Base-by-base conservation (phyloP, 2,329 filamentous ascomycete species). In the Neonectria punicea region DNA sequence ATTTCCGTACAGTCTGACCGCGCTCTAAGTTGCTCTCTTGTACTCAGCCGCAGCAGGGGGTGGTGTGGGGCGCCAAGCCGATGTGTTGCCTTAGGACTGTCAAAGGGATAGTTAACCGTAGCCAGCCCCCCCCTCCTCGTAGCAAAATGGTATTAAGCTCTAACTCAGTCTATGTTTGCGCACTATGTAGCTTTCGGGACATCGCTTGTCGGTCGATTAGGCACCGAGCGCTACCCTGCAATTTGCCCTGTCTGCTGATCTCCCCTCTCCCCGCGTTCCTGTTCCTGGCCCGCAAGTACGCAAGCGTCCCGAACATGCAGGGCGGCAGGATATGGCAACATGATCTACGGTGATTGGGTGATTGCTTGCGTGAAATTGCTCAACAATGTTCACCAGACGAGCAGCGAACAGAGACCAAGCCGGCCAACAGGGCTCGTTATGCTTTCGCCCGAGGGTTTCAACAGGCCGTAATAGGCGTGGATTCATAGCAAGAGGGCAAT, bases 241-340 rank as follows among this genome's bases (percentile, higher is more conserved):
- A 63, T 63, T 59, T 59, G 22, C 16, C 10, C 43, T 18, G 39
- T 39, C 22, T 43, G 55, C 43, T 51, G 53, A 53, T 53, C 49
- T 30, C 32, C 18, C 47, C 44, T 53, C 49, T 30, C 32, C 18
- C 47, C 44, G 28, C 32, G 50, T 46, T 41, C 44, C 54, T 58
- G 36, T 34, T 43, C 22, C n/a, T n/a, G n/a, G n/a, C n/a, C n/a
- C n/a, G n/a, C n/a, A n/a, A n/a, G n/a, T n/a, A n/a, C 41, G 9
- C 34, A 18, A 10, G 22, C 55, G 22, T 6, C 32, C 22, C 7
- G 41, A 25, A 34, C 10, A 63, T 54, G 61, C 61, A 41, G 41
- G 41, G n/a, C 16, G 47, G 14, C 55, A 63, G 50, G 44, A 47
- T 41, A 55, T 59, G 61, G 55, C 49, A 63, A 20, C 61, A 63